Evolutionary conservation across 805 yeast species (phyloP), one percentile per base, ranked within the genome.

Genomic region (Myxozyma neotropica): DNA sequence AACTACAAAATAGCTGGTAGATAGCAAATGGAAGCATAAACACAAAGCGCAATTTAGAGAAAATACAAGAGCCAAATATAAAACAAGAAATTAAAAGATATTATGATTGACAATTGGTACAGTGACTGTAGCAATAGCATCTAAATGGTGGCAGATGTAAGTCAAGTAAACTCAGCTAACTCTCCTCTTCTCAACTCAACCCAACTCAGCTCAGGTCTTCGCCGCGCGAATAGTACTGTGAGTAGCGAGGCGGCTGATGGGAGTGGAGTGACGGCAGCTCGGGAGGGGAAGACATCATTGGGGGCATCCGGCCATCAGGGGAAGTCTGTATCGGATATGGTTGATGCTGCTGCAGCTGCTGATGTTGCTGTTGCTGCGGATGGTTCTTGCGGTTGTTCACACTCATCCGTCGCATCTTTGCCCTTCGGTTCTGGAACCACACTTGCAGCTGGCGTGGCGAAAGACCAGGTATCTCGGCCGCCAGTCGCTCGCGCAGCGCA

Each of bases 391-490:
- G 42, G 53, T 51, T 47, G 47, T 42, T 40, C 13, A 48, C 29
- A n/a, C 19, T 24, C 58, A 55, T 40, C 36, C 58, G 50, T 13
- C 59, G 53, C 44, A 62, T 36, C 53, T 61, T 60, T 13, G 66
- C 66, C 10, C 66, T 54, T 29, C 66, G 27, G 52, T 62, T 62
- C 53, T 62, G 66, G 50, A 62, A 62, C 66, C 66, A 62, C n/a
- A 62, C 64, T 35, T 62, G 66, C 33, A 62, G 53, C 42, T 62
- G 64, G 7, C 66, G 57, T 13, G 61, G 46, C 4, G 59, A 47
- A 8, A 62, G 40, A 6, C 66, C 66, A 6, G 66, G 65, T 12
- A 62, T 60, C 31, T 45, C 50, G 3, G 64, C 60, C 15, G 61
- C 64, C 31, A 62, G 59, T 15, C 61, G 42, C 40, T 60, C 64